phyloP scores from a whole-genome alignment of 2,329 filamentous ascomycete genomes.

The Verticillium albo-atrum region DNA sequence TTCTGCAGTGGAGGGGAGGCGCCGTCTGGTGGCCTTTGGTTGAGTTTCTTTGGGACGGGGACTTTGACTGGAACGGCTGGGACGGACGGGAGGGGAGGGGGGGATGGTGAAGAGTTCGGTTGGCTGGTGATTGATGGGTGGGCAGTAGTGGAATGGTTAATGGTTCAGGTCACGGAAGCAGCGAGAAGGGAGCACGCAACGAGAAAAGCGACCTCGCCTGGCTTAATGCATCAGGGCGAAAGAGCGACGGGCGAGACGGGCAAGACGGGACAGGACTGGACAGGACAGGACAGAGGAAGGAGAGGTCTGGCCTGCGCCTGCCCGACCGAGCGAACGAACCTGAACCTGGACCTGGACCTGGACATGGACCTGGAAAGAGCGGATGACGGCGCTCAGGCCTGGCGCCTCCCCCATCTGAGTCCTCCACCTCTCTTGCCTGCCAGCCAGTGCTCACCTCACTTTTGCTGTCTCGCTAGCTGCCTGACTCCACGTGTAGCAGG shows the following conservation, averaged over 20 bases:
- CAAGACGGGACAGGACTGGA: no score
- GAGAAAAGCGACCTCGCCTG: neutral
- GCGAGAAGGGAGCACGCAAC: neutral
- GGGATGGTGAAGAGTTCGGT: neutral
- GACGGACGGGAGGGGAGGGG: constrained; percentile 3
- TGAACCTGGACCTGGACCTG: neutral
- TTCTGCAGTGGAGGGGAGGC: constrained; percentile 2
- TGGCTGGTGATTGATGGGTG: neutral
- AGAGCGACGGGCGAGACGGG: neutral
- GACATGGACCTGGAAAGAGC: neutral
- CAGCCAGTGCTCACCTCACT: neutral
- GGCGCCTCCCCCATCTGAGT: neutral
- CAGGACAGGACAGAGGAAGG: neutral
- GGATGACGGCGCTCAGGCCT: neutral
- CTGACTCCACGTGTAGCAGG: neutral
- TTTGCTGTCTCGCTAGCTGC: neutral
- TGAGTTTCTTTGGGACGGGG: neutral
- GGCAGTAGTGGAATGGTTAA: neutral
- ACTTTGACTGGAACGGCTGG: no score
- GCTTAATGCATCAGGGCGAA: neutral
- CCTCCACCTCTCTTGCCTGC: neutral
- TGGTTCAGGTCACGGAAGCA: neutral
- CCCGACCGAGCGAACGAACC: neutral
- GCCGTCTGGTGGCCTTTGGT: neutral
- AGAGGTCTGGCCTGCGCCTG: neutral